Percentiles rank a stretch among this genome's conserved stretches.
phyloP scores from a whole-genome alignment of 495 filamentous ascomycete species.

The Pseudevernia furfuracea region DNA sequence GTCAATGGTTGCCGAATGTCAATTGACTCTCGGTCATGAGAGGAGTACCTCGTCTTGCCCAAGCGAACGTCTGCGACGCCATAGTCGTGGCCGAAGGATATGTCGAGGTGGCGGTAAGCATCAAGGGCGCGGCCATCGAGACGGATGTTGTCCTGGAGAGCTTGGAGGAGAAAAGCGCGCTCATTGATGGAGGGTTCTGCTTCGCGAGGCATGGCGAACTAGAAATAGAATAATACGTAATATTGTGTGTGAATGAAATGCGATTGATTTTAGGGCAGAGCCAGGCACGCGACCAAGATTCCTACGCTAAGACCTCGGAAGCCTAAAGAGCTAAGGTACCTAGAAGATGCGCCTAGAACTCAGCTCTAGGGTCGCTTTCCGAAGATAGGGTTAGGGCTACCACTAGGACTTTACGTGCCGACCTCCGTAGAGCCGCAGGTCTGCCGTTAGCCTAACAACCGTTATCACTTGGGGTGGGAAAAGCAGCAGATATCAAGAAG shows the following conservation, averaged over 20 bases:
- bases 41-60: conserved; percentile 75
- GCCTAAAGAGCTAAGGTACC: too few relatives aligned
- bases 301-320: too few relatives aligned
- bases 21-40: not conserved
- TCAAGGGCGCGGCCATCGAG: conserved; percentile 77
- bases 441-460: not conserved
- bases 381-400: too few relatives aligned
- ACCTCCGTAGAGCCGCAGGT: not conserved
- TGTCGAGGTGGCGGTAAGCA: conserved; percentile 63
- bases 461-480: too few relatives aligned
- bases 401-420: too few relatives aligned
- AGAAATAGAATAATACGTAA: too few relatives aligned
- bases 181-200: conserved; percentile 72
- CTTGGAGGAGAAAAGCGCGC: conserved; percentile 66
- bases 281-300: too few relatives aligned
- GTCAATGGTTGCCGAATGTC: conserved; percentile 11
- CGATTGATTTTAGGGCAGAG: too few relatives aligned
- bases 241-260: too few relatives aligned
- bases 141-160: conserved; percentile 65
- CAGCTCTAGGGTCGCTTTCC: too few relatives aligned
- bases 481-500: too few relatives aligned
- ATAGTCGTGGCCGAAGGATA: conserved; percentile 84
- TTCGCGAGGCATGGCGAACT: conserved; percentile 71
- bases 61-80: conserved; percentile 82
- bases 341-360: too few relatives aligned